Evolutionary conservation across 495 filamentous ascomycete species (phyloP).

Genomic region (Neurospora terricola): DNA sequence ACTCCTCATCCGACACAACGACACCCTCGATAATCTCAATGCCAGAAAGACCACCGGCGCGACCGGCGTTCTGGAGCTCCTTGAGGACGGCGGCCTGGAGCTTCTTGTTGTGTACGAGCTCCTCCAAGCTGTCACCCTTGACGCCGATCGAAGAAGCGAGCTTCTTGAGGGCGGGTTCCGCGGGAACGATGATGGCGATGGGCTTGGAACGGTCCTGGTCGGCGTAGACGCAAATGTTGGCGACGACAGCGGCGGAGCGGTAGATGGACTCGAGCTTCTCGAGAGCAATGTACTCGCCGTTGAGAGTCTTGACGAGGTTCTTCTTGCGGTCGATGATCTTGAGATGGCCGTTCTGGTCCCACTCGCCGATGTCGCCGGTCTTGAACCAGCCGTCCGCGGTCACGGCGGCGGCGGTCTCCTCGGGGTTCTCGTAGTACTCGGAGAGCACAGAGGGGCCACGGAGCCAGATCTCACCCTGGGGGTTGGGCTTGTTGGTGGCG

Average conservation of each 20-base stretch:
- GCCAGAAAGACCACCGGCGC: conserved; percentile 63
- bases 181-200: conserved; percentile 87
- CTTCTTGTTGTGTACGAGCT: conserved; percentile 76
- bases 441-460: conserved; percentile 64
- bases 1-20: conserved; percentile 90
- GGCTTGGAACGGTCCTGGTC: conserved; percentile 73
- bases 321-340: conserved; percentile 95
- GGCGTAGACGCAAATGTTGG: conserved; percentile 93
- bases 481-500: conserved; percentile 69
- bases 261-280: conserved; percentile 98
- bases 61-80: conserved; percentile 69
- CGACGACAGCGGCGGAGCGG: conserved; percentile 72
- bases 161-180: conserved; percentile 76
- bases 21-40: conserved; percentile 93
- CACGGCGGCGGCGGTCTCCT: conserved; percentile 69
- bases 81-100: conserved; percentile 67
- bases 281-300: conserved; percentile 95
- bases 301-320: conserved; percentile 91
- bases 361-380: conserved; percentile 93
- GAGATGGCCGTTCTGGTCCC: conserved; percentile 69
- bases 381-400: conserved; percentile 86
- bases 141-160: conserved; percentile 65
- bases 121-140: conserved; percentile 58
- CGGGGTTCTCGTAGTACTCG: conserved; percentile 71
- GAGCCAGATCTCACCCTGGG: conserved; percentile 94